phyloP scores from a whole-genome alignment of 2,329 filamentous ascomycete species.

The Bipolaris zeicola region DNA sequence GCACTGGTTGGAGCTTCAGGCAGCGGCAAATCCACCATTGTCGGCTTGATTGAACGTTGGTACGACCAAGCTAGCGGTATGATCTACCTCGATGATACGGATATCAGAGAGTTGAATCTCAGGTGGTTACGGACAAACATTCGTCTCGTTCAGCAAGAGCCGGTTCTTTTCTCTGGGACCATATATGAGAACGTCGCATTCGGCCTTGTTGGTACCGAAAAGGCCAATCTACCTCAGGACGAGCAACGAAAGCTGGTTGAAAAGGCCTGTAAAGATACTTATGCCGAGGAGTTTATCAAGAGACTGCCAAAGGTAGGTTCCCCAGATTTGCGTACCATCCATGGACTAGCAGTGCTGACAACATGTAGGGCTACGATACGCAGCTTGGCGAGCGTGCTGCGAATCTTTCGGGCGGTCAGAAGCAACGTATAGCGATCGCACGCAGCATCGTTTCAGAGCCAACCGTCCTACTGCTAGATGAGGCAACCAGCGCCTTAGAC shows the following conservation, averaged over 20 bases:
- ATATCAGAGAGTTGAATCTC: constrained; percentile 80
- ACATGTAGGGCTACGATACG: constrained; percentile 84
- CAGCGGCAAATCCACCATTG: constrained; percentile 91
- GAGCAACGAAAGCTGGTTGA: constrained; percentile 74
- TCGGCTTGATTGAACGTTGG: constrained; percentile 69
- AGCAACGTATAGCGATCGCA: constrained; percentile 93
- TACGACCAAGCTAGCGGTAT: constrained; percentile 41
- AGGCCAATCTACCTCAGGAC: constrained; percentile 54
- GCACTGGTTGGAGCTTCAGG: constrained; percentile 93
- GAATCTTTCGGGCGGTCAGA: constrained; percentile 89
- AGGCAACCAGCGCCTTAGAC: constrained; percentile 83
- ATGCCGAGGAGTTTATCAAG: constrained; percentile 88
- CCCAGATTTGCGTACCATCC: constrained; percentile 1
- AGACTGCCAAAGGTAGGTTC: constrained; percentile 55
- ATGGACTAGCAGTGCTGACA: constrained; percentile 6
- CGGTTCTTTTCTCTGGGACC: constrained; percentile 83
- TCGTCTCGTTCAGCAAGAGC: constrained; percentile 88
- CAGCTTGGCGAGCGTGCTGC: constrained; percentile 92
- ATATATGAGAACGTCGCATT: constrained; percentile 87
- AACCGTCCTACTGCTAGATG: constrained; percentile 87
- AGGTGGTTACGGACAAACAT: constrained; percentile 92
- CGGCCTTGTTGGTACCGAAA: constrained; percentile 73
- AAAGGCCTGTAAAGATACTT: constrained; percentile 86
- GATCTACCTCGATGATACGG: constrained; percentile 50
- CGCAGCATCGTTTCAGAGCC: constrained; percentile 87